A percentile compares a stretch with the other conserved stretches of the same genome.
Conservation (phyloP, 2,329 filamentous ascomycete genomes). For the Fusarium pseudonygamai region DNA sequence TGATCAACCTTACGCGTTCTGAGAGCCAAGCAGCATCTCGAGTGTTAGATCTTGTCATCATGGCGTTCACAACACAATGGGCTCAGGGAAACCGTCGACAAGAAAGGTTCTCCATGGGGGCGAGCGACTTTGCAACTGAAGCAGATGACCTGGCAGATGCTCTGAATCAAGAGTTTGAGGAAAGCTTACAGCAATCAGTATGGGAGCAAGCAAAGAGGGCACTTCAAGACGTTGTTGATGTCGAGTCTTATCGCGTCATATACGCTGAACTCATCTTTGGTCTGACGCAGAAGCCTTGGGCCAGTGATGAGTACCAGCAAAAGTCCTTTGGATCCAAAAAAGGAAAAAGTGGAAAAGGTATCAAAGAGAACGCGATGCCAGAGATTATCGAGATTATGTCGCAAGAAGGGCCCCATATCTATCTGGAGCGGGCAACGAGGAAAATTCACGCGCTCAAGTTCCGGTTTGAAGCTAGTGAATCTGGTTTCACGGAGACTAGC, state of each 20-base stretch:
- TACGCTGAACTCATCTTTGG: background rate
- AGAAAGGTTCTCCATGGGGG: rapidly evolving
- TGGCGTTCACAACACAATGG: background rate
- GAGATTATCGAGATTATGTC: background rate
- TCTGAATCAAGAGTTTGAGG: background rate
- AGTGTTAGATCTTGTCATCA: rapidly evolving
- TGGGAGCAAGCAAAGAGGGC: background rate
- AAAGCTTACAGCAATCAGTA: background rate
- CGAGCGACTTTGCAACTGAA: rapidly evolving
- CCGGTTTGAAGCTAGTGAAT: background rate
- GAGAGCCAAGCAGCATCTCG: background rate
- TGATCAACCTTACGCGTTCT: rapidly evolving
- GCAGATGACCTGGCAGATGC: background rate
- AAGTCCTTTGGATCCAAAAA: background rate
- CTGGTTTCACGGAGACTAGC: background rate
- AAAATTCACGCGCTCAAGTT: background rate
- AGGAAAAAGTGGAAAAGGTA: background rate
- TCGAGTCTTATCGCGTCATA: background rate
- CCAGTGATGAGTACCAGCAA: background rate
- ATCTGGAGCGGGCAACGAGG: background rate
- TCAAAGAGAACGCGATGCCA: background rate
- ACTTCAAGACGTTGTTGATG: background rate
- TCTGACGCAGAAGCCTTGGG: background rate
- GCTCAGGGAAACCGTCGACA: background rate
- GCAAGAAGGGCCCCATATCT: background rate